Evolutionary conservation across 306 rosid genomes (phyloP), one percentile per base, ranked within the genome.

Genomic region (Hippophae tibetana): DNA sequence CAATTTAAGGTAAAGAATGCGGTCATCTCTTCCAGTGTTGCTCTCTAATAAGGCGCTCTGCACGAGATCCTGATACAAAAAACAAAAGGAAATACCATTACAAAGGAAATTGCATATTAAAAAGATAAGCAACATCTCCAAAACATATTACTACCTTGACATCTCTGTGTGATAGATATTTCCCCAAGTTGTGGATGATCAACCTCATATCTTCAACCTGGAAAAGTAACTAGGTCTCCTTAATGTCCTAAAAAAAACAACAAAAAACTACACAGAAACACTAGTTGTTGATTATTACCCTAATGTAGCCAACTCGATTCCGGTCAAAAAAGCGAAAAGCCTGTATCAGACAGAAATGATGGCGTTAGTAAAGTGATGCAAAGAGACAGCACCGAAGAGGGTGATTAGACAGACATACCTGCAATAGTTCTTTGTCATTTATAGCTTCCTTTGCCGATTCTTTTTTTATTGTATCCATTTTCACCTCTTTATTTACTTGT

Each of bases 151-250:
- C 72, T 63, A 85, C 99, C 89, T 92, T 92, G 57, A 88, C 96
- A 80, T 92, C 96, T 81, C 93, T 82, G 78, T 85, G 93, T 8
- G 99, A 85, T n/a, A 85, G 86, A 72, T 87, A 92, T 75, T 83
- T 85, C 56, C 99, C 95, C 72, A 88, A 65, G 75, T 77, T 88
- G 78, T 88, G 96, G 64, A 92, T 70, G 27, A 88, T 43, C 74
- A 78, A 58, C 61, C 99, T 80, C 96, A 92, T 66, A 75, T 92
- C 99, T 82, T 92, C 99, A 66, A 92, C 99, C 99, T 92, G 82
- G 42, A 74, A 59, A 31, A 46, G 48, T 46, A 67, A 68, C 61
- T 23, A 10, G 67, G 11, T 41, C 60, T 56, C 18, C 23, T 76
- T 3, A 11, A 47, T 70, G 7, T 57, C 13, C 43, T 58, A 60